Conservation (phyloP, 1,284 basidiomycete species). For the Agroathelia rolfsii region DNA sequence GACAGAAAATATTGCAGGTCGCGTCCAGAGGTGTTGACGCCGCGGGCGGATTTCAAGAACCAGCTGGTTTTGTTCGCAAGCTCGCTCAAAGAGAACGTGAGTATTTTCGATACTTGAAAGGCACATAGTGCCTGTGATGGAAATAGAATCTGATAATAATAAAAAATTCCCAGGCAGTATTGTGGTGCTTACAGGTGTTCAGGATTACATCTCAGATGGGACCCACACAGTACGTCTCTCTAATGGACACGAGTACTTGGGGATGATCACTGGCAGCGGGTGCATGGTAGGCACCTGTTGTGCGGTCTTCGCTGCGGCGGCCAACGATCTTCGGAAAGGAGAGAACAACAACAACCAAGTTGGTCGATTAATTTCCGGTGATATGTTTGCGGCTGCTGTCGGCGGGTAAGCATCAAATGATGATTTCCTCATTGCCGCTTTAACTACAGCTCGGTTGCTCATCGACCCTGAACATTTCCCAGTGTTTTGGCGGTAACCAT, state of each 20-base stretch:
- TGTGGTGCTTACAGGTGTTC: constrained; percentile 74
- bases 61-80: constrained; percentile 55
- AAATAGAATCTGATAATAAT: constrained; percentile 5
- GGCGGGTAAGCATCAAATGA: constrained; percentile 49
- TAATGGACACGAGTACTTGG: constrained; percentile 75
- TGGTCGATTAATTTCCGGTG: constrained; percentile 50
- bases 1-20: no score
- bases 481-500: constrained; percentile 78
- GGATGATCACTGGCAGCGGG: constrained; percentile 82
- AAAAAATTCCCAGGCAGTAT: constrained; percentile 49
- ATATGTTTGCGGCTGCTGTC: constrained; percentile 67
- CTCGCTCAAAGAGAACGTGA: constrained; percentile 74
- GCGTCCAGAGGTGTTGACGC: constrained; percentile 85
- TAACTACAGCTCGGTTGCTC: constrained; percentile 7
- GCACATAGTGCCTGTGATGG: no score
- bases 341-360: constrained; percentile 18
- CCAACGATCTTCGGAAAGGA: constrained; percentile 26
- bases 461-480: constrained; percentile 8
- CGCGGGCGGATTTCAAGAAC: constrained; percentile 73
- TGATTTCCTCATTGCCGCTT: neutral
- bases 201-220: constrained; percentile 87
- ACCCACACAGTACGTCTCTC: constrained; percentile 50
- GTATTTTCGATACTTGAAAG: constrained; percentile 15
- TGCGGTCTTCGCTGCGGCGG: constrained; percentile 71
- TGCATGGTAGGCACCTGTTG: constrained; percentile 80